Base-by-base conservation (phyloP, 2,329 filamentous ascomycete genomes). In the Colletotrichum nymphaeae region DNA sequence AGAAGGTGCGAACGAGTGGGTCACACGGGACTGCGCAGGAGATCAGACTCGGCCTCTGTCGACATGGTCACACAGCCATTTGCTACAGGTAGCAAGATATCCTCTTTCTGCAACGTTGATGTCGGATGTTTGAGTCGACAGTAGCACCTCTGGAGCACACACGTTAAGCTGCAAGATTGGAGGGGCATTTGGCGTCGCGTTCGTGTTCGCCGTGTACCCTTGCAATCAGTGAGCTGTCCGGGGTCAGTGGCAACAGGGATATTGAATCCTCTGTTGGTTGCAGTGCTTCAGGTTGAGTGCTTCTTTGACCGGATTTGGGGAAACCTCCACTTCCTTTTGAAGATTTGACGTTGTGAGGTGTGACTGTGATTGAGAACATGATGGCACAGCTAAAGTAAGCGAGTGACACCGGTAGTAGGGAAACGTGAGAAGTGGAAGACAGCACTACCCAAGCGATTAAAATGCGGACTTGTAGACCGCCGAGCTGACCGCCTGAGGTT, bases 101-200 rank as follows among this genome's bases (percentile, higher is more conserved):
- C 7, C 8, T 49, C 42, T 22, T 4, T 49, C 19, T 49, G 42
- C 42, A 22, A 49, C 42, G 42, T 22, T 22, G 4, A 49, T 49
- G 19, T 22, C 19, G 42, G 42, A 49, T 19, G 19, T 22, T 19
- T 49, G 19, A 49, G 7, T 22, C 14, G 9, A 19, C 28, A 8
- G 46, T 9, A 37, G 2, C 35, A 37, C n/a, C 12, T 19, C 24
- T 11, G 26, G 9, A 11, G 19, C 28, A 24, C 5, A 49, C 55
- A 46, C 2, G 26, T 28, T 57, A 37, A 11, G n/a, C n/a, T 3
- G 57, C 22, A 9, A 63, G 9, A 26, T 37, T 32, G 11, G 32
- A 68, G 58, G 14, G 19, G 67, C 37, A 37, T 22, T 14, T 63
- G 60, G n/a, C 28, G 60, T 69, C 49, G 62, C 62, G 28, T 35